Conservation (phyloP, 805 yeast species). For the Myxozyma geophila region DNA sequence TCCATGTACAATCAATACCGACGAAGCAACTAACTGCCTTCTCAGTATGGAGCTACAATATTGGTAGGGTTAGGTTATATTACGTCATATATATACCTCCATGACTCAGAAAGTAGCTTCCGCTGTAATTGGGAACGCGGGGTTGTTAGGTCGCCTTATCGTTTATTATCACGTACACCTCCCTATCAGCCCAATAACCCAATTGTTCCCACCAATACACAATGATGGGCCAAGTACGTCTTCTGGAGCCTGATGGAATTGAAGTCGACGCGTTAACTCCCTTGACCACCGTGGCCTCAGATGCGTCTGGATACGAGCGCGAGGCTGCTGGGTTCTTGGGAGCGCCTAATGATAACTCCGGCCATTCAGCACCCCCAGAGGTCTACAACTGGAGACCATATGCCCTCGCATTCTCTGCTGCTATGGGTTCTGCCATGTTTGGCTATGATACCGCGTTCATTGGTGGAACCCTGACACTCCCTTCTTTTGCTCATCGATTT, state of each 20-base stretch:
- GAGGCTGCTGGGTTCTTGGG: slow-evolving; percentile 11
- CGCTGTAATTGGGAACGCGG: too few relatives aligned
- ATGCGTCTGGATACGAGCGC: not conserved
- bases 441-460: slow-evolving; percentile 91
- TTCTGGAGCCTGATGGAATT: slow-evolving; percentile 1
- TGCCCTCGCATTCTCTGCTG: slow-evolving; percentile 17
- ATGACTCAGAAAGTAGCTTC: too few relatives aligned
- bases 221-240: slow-evolving; percentile 3
- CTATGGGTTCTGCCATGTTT: slow-evolving; percentile 25
- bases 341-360: slow-evolving; percentile 13
- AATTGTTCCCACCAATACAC: not conserved
- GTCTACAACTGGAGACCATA: slow-evolving; percentile 25
- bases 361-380: slow-evolving; percentile 18
- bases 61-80: too few relatives aligned
- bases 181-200: not conserved
- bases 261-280: not conserved
- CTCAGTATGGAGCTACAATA: too few relatives aligned
- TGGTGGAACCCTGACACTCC: slow-evolving; percentile 77
- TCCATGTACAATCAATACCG: too few relatives aligned
- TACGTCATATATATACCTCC: too few relatives aligned
- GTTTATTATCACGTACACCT: not conserved
- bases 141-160: too few relatives aligned
- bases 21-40: too few relatives aligned
- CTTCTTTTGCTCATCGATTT: slow-evolving; percentile 45
- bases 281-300: slow-evolving; percentile 1